A percentile compares a stretch with the other conserved stretches of the same genome.
Conservation (phyloP, 2,329 filamentous ascomycete species). For the Tolypocladium sp. region DNA sequence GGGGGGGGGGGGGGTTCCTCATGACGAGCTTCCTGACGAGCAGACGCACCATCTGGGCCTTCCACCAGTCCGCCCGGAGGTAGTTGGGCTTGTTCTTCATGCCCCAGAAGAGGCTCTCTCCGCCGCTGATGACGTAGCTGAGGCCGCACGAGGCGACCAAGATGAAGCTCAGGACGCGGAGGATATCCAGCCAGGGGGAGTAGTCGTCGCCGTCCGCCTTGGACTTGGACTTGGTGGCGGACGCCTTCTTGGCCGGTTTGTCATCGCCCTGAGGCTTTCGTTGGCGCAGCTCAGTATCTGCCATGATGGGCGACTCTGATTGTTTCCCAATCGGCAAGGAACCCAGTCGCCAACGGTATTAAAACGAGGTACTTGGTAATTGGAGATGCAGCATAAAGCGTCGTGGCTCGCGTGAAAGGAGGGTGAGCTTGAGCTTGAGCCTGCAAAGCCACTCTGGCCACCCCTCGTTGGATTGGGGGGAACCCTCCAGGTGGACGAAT, state of each 20-base stretch:
- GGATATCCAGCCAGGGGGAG: conserved; percentile 50
- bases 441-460: neutral
- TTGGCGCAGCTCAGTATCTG: conserved; percentile 32
- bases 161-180: conserved; percentile 61
- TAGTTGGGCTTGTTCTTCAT: conserved; percentile 53
- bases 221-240: conserved; percentile 6
- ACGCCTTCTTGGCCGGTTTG: conserved; percentile 11
- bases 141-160: conserved; percentile 57
- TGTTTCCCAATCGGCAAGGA: neutral
- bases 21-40: neutral
- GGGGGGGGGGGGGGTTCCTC: too few relatives aligned
- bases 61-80: conserved; percentile 48
- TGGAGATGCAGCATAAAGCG: neutral
- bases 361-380: neutral
- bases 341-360: neutral
- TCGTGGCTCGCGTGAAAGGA: neutral
- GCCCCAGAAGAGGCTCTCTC: conserved; percentile 62
- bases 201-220: conserved; percentile 48
- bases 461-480: neutral
- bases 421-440: neutral
- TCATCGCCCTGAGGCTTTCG: conserved; percentile 25
- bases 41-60: conserved; percentile 47
- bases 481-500: neutral
- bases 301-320: conserved; percentile 16
- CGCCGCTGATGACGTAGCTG: conserved; percentile 67